A percentile compares a stretch with the other conserved stretches of the same genome.
Evolutionary conservation across 2,329 filamentous ascomycete genomes (phyloP).

Genomic region (Bipolaris gigantea): DNA sequence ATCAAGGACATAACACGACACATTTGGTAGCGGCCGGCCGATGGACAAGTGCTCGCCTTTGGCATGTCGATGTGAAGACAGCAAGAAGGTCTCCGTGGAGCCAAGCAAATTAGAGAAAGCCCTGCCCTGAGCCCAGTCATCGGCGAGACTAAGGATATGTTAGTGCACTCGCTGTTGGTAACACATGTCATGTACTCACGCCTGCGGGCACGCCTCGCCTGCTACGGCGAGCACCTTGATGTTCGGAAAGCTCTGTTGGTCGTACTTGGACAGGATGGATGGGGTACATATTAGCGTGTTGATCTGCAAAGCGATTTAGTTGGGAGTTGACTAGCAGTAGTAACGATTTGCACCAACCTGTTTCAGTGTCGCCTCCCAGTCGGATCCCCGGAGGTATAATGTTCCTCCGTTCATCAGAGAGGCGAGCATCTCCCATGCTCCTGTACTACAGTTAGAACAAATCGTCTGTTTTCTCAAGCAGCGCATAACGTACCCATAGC

Average conservation of each 20-base stretch:
- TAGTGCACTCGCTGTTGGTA: background rate
- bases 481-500: slow-evolving; percentile 60
- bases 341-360: slow-evolving; percentile 42
- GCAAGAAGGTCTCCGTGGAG: slow-evolving; percentile 62
- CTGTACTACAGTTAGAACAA: slow-evolving; percentile 37
- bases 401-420: slow-evolving; percentile 62
- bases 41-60: slow-evolving; percentile 55
- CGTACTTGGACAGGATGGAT: slow-evolving; percentile 57
- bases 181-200: slow-evolving; percentile 36
- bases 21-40: slow-evolving; percentile 60
- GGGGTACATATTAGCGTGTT: slow-evolving; percentile 61
- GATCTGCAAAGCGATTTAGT: slow-evolving; percentile 40
- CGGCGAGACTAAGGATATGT: slow-evolving; percentile 49
- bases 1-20: slow-evolving; percentile 58
- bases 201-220: slow-evolving; percentile 56
- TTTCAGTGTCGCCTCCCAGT: slow-evolving; percentile 53
- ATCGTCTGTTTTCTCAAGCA: background rate
- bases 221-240: slow-evolving; percentile 58
- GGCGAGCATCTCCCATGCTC: slow-evolving; percentile 63
- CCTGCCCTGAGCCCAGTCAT: slow-evolving; percentile 56
- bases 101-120: slow-evolving; percentile 58
- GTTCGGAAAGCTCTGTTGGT: slow-evolving; percentile 52
- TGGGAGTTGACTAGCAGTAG: background rate
- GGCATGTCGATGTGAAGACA: slow-evolving; percentile 58
- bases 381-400: slow-evolving; percentile 55